Evolutionary conservation across 1,284 basidiomycete genomes (phyloP).

Genomic region (Apiotrichum laibachii): DNA sequence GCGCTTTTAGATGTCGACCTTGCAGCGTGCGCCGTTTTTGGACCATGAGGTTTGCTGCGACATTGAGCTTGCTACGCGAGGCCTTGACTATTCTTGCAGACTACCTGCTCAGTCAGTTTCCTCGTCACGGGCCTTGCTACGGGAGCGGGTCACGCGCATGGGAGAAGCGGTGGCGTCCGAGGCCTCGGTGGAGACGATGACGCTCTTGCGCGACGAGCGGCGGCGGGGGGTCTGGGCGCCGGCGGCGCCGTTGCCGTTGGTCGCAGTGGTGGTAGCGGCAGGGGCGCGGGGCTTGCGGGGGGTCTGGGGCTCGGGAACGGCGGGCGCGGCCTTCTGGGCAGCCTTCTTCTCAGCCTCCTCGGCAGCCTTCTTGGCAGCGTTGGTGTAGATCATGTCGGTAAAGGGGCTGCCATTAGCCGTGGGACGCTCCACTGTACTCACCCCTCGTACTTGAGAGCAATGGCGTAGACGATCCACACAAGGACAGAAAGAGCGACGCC

Average conservation of each 20-base stretch:
- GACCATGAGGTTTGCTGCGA: no score
- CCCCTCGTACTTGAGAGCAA: constrained; percentile 85
- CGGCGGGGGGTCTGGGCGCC: constrained; percentile 17
- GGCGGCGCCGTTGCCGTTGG: constrained; percentile 6
- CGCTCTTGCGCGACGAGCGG: constrained; percentile 17
- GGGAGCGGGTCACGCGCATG: constrained; percentile 44
- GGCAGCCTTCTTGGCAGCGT: constrained; percentile 12
- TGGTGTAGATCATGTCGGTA: constrained; percentile 52
- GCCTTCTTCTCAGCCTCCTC: constrained; percentile 4
- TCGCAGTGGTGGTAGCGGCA: constrained; percentile 18
- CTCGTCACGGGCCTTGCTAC: constrained; percentile 42
- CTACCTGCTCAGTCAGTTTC: constrained; percentile 18
- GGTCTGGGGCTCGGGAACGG: constrained; percentile 7
- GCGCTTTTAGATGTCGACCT: no score
- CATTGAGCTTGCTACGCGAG: no score
- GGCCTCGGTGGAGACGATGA: constrained; percentile 6
- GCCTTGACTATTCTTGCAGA: no score
- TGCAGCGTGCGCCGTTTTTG: no score
- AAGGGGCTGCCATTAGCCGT: constrained; percentile 41
- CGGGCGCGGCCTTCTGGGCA: constrained; percentile 8
- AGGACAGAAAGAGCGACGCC: constrained; percentile 72
- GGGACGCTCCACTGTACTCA: constrained; percentile 47
- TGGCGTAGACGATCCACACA: constrained; percentile 75
- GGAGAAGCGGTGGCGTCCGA: constrained; percentile 23
- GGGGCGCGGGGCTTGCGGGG: constrained; percentile 16